Evolutionary conservation across 371 early-diverging fungal species (phyloP).

Genomic region (Syncephalastrum monosporum): DNA sequence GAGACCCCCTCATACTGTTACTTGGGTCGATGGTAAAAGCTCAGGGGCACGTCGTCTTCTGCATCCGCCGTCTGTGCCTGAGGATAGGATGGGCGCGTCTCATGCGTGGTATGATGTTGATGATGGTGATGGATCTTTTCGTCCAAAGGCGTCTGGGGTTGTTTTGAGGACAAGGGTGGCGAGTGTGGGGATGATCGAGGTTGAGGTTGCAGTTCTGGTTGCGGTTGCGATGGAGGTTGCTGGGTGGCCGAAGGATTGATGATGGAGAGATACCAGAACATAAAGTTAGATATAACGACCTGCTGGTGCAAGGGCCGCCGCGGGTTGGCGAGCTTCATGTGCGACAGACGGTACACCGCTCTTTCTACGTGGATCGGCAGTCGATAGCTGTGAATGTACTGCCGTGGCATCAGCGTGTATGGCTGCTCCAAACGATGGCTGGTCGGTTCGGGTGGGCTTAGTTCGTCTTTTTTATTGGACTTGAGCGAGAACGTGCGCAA

Average conservation of each 20-base stretch:
- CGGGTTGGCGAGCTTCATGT: conserved; percentile 73
- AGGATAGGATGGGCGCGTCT: neutral
- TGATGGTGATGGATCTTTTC: conserved; percentile 10
- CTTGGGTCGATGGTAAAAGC: conserved; percentile 13
- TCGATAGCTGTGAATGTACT: conserved; percentile 36
- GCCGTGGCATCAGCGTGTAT: conserved; percentile 9
- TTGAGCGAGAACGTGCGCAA: conserved; percentile 29
- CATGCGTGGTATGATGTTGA: conserved; percentile 4
- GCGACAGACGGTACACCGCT: conserved; percentile 69
- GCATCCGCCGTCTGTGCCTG: conserved; percentile 14
- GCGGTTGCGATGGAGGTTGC: conserved; percentile 74
- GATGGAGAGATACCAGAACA: conserved; percentile 73
- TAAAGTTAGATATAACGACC: conserved; percentile 76
- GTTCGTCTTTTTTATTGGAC: conserved; percentile 1
- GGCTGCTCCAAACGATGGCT: conserved; percentile 13
- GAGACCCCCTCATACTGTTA: neutral
- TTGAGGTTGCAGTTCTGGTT: conserved; percentile 70
- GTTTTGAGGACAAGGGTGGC: conserved; percentile 81
- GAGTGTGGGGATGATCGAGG: conserved; percentile 69
- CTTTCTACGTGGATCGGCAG: conserved; percentile 67
- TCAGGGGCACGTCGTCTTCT: conserved; percentile 36
- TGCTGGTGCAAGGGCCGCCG: conserved; percentile 72
- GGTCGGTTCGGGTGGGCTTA: too few species aligned
- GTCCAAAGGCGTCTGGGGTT: conserved; percentile 8
- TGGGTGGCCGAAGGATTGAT: conserved; percentile 72